Conservation (phyloP, 2,329 filamentous ascomycete genomes). For the Sporothrix sp. region DNA sequence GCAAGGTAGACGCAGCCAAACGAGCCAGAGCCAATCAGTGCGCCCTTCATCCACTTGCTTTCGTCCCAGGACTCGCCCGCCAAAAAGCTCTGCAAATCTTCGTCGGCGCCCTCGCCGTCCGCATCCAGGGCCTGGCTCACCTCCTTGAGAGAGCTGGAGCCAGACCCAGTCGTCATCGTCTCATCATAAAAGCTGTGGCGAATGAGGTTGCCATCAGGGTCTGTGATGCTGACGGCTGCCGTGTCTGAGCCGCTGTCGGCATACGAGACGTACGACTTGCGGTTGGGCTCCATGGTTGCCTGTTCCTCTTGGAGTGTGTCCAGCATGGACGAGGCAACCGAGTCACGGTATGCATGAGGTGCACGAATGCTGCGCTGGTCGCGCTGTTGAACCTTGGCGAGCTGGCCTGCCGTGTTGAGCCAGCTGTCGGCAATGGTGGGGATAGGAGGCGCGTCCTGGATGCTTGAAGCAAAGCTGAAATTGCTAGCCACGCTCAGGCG, state of each 20-base stretch:
- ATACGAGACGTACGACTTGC: slow-evolving; percentile 93
- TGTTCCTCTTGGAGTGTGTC: slow-evolving; percentile 81
- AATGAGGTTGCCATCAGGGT: slow-evolving; percentile 61
- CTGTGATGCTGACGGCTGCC: slow-evolving; percentile 60
- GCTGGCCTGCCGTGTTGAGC: slow-evolving; percentile 55
- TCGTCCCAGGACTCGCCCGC: slow-evolving; percentile 91
- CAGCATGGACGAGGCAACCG: slow-evolving; percentile 77
- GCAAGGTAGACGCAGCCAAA: slow-evolving; percentile 95
- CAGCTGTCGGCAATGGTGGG: slow-evolving; percentile 92
- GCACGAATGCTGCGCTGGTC: slow-evolving; percentile 33
- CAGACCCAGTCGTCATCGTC: slow-evolving; percentile 49
- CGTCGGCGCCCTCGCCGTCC: slow-evolving; percentile 85
- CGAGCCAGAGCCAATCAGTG: slow-evolving; percentile 90
- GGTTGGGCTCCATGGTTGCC: slow-evolving; percentile 74
- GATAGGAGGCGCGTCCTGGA: slow-evolving; percentile 88
- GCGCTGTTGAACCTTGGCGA: slow-evolving; percentile 38
- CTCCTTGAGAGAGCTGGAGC: slow-evolving; percentile 67
- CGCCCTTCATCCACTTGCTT: slow-evolving; percentile 99
- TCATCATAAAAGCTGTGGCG: slow-evolving; percentile 81
- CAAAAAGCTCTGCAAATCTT: slow-evolving; percentile 81
- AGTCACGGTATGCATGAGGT: slow-evolving; percentile 67
- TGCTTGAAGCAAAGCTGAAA: slow-evolving; percentile 81
- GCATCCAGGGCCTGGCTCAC: slow-evolving; percentile 77
- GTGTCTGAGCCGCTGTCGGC: slow-evolving; percentile 66
- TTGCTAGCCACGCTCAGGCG: slow-evolving; percentile 91